Evolutionary conservation across 2,329 filamentous ascomycete genomes (phyloP), one percentile per base, ranked within the genome.

Genomic region (Exserohilum turcica): DNA sequence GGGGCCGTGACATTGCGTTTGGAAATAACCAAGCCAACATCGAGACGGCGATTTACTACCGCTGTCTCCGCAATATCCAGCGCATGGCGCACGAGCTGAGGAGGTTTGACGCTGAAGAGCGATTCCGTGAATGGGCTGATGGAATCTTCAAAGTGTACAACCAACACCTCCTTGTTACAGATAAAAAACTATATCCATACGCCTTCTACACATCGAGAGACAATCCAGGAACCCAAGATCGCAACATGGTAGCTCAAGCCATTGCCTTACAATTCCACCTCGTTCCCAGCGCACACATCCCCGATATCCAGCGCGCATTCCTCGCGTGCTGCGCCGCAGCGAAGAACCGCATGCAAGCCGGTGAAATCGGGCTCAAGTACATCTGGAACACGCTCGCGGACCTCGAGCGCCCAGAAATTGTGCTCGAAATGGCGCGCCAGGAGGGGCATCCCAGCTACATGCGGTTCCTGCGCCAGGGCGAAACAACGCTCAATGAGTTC

Each of bases 371-470:
- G 0, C 70, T 78, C 29, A 75, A 74, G 45, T 76, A 74, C 50
- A 66, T 77, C 8, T 78, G 71, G 66, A 76, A 77, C 57, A 77
- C 75, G 1, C 69, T 78, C 13, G 66, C 72, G 3, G 74, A 77
- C 29, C 65, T 77, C 5, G 70, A 76, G 36, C 71, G 76, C 0
- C 52, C 60, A 3, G 61, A 64, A 6, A 74, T 77, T 18, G 74
- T 78, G 6, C 64, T 78, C 1, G 61, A 73, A 28, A 78, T 80
- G 78, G 74, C 74, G 1, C 69, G 78, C 2, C 78, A 79, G 46
- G 75, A 80, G 53, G 77, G 80, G 39, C 78, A 80, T 39, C 79
- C 78, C 0, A 77, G 74, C 0, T 80, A 80, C 52, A 78, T 80
- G 77, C 75, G 78, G 0, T 80, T 81, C 58, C 57, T 80, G 1